A percentile compares a stretch with the other conserved stretches of the same genome.
Evolutionary conservation across 176 grass and related monocot species (phyloP).

Genomic region (Ampelocalamus luodianensis): DNA sequence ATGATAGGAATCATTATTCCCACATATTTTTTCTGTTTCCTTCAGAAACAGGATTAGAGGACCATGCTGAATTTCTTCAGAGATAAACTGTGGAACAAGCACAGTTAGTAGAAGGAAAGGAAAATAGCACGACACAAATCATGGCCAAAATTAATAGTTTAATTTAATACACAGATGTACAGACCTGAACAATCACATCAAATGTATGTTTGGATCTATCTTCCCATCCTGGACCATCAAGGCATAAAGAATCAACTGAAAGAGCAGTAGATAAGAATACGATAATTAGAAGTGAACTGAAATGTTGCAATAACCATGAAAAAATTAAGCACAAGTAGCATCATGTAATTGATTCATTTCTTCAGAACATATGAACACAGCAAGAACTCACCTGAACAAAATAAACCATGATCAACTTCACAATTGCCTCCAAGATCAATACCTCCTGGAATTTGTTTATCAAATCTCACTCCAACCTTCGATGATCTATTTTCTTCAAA

Average conservation of each 20-base stretch:
- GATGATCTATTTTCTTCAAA: constrained; percentile 94
- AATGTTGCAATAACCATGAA: constrained; percentile 37
- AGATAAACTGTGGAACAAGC: constrained; percentile 61
- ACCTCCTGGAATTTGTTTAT: constrained; percentile 82
- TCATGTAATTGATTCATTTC: constrained; percentile 29
- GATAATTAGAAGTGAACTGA: constrained; percentile 31
- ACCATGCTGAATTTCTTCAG: constrained; percentile 77
- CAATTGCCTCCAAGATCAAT: constrained; percentile 94
- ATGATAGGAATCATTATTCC: constrained; percentile 68
- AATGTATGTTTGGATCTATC: constrained; percentile 75
- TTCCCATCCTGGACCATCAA: constrained; percentile 79
- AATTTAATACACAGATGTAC: constrained; percentile 21
- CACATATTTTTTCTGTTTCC: constrained; percentile 83
- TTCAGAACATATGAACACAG: constrained; percentile 16
- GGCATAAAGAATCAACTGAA: constrained; percentile 78
- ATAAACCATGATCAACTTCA: constrained; percentile 94
- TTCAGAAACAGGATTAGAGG: constrained; percentile 91
- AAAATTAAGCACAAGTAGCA: not conserved
- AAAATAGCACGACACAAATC: constrained; percentile 25
- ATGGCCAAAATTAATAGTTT: constrained; percentile 4
- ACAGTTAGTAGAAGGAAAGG: constrained; percentile 33
- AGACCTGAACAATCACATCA: constrained; percentile 84
- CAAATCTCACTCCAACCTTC: constrained; percentile 94
- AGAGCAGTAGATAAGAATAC: constrained; percentile 33
- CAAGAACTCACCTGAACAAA: constrained; percentile 83